These are phyloP conservation scores for Sporothrix euskadiensis DNA, from an alignment of 2,329 filamentous ascomycete genomes.

Conservation along the genomic window DNA sequence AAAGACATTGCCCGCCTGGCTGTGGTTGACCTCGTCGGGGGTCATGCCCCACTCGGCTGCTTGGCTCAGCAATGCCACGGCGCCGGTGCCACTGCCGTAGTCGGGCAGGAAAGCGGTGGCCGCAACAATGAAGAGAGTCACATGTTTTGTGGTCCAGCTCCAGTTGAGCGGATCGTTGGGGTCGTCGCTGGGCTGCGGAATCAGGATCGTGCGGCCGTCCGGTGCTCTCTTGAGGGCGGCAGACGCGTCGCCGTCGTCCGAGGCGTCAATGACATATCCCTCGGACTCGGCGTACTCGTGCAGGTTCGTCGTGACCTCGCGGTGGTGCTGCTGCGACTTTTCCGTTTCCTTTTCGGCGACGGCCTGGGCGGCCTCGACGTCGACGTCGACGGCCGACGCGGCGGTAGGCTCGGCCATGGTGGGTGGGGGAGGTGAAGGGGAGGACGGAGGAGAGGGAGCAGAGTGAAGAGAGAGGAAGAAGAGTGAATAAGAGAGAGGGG, in stretches of 20 bases:
- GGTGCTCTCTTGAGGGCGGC: conserved; percentile 40
- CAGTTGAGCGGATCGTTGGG: conserved; percentile 57
- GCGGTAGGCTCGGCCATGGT: neutral
- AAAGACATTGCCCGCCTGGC: conserved; percentile 54
- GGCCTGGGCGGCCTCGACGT: conserved; percentile 14
- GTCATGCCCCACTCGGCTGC: conserved; percentile 51
- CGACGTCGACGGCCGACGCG: neutral
- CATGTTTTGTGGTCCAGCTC: conserved; percentile 50
- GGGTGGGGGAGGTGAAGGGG: no score
- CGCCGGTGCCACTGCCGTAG: conserved; percentile 50
- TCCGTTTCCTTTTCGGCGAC: conserved; percentile 12
- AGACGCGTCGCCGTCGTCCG: conserved; percentile 37
- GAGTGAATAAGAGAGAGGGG: no score
- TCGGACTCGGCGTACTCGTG: conserved; percentile 42
- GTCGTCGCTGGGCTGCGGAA: conserved; percentile 55
- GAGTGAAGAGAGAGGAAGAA: neutral
- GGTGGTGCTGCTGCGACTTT: neutral
- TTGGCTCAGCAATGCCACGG: conserved; percentile 48
- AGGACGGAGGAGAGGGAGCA: neutral
- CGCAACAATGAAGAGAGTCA: conserved; percentile 51
- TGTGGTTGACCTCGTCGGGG: conserved; percentile 52
- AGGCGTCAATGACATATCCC: conserved; percentile 44
- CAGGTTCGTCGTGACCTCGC: conserved; percentile 27
- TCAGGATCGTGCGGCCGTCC: conserved; percentile 50
- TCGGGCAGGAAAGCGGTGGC: conserved; percentile 51